A percentile compares a stretch with the other conserved stretches of the same genome.
These are phyloP conservation scores for Cordyceps sp. DNA, from an alignment of 2,329 filamentous ascomycete genomes.

Conservation along the genomic window DNA sequence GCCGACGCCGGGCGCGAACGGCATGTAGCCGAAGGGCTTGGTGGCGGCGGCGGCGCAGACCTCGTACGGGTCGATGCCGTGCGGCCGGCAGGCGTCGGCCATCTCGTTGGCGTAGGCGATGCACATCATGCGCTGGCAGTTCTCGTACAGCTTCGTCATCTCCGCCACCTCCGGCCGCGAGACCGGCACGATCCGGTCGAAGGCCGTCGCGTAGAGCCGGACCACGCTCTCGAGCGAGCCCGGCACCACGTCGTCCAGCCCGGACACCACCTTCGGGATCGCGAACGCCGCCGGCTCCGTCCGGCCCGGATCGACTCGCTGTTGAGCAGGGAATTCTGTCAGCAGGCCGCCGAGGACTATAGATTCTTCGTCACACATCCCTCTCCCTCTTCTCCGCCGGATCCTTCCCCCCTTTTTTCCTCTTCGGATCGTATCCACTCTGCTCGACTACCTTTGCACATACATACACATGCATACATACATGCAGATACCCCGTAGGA, in stretches of 20 bases:
- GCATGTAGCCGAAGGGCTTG: conserved; percentile 35
- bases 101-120: conserved; percentile 40
- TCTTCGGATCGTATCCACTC: too few species aligned
- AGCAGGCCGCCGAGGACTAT: too few species aligned
- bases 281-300: conserved; percentile 18
- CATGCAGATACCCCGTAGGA: too few species aligned
- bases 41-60: conserved; percentile 30
- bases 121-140: conserved; percentile 37
- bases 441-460: too few species aligned
- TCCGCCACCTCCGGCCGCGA: conserved; percentile 36
- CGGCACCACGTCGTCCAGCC: conserved; percentile 27
- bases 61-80: conserved; percentile 32
- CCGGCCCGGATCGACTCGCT: conserved; percentile 35
- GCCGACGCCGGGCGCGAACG: conserved; percentile 28
- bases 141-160: conserved; percentile 42
- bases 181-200: conserved; percentile 29
- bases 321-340: too few species aligned
- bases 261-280: conserved; percentile 38
- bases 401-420: too few species aligned
- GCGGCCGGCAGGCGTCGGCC: conserved; percentile 30
- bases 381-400: too few species aligned
- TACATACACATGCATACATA: too few species aligned
- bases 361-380: too few species aligned
- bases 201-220: conserved; percentile 27
- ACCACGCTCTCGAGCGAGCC: conserved; percentile 26